Evolutionary conservation across 257 asterid genomes (phyloP), one percentile per base, ranked within the genome.

Genomic region (Galeopsis tetrahit): DNA sequence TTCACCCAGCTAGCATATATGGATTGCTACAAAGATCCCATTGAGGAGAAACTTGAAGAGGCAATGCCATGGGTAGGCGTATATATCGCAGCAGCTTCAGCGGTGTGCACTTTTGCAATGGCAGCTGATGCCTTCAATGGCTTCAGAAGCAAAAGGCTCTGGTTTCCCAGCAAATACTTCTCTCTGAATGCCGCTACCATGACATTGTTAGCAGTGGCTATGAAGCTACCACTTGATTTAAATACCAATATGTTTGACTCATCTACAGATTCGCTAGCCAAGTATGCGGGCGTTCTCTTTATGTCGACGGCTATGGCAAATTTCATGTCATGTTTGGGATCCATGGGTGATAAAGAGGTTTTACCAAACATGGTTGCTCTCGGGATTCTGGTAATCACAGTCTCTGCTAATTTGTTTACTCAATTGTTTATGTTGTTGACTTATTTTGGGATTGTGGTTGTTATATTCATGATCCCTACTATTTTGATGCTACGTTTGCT

Each of bases 221-320:
- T 70, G 80, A 82, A 82, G 80, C 71, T 79, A 0, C 78, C 86
- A 0, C 7, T 68, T 33, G 86, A 82, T 66, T 78, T 82, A 8
- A 73, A 63, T 3, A 69, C 69, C 6, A 15, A 15, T 5, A 55
- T 70, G 71, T 48, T 8, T 2, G 31, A 66, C 33, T 15, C 59
- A 1, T 6, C 4, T 3, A 13, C 57, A 0, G 79, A 72, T 11
- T 7, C 48, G 10, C 46, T 39, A 0, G 71, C 83, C 0, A 78
- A 75, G 66, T 2, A 66, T 1, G 14, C n/a, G 8, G 55, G 73
- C 70, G 3, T 71, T 3, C 4, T 49, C 17, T 69, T 80, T 6
- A 33, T 76, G 74, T 66, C 74, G 0, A 63, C 58, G 0, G 74
- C 73, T 3, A 32, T 80, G 62, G 46, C 38, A 0, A 67, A 75